Conservation (phyloP, 2,329 filamentous ascomycete genomes). For the Curvularia spicifera region DNA sequence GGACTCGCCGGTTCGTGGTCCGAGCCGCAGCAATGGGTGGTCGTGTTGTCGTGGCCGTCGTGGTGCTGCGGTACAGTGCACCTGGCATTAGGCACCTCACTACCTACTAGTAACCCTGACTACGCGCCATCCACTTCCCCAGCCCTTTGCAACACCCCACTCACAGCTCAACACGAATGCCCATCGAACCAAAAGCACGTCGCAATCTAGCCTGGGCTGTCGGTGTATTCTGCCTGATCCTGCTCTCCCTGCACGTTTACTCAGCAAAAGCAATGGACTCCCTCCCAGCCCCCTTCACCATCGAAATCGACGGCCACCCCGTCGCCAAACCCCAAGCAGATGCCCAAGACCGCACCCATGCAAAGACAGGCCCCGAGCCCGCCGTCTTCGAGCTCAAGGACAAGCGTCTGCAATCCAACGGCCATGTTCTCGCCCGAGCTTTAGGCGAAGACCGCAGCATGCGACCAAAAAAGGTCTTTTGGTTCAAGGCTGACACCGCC, state of each 20-base stretch:
- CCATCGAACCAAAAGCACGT: constrained; percentile 5
- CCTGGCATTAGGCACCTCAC: neutral
- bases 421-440: constrained; percentile 27
- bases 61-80: neutral
- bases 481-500: constrained; percentile 29
- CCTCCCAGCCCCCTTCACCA: constrained; percentile 27
- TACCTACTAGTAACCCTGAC: constrained; percentile 2
- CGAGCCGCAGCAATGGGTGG: neutral
- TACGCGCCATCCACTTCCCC: neutral
- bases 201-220: constrained; percentile 16
- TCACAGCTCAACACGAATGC: constrained; percentile 10
- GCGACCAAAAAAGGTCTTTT: constrained; percentile 29
- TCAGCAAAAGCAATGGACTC: constrained; percentile 23
- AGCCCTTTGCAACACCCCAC: constrained; percentile 5
- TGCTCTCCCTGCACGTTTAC: constrained; percentile 8
- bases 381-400: constrained; percentile 31
- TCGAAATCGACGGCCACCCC: constrained; percentile 30
- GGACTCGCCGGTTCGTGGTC: neutral
- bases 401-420: constrained; percentile 24
- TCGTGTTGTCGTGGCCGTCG: too few species aligned
- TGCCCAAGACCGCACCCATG: constrained; percentile 25
- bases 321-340: constrained; percentile 21
- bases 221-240: constrained; percentile 10
- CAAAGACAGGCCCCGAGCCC: constrained; percentile 24
- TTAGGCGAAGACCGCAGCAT: constrained; percentile 28